phyloP scores from a whole-genome alignment of 169 alveolate genomes.

The Cryptosporidium xiaoi region DNA sequence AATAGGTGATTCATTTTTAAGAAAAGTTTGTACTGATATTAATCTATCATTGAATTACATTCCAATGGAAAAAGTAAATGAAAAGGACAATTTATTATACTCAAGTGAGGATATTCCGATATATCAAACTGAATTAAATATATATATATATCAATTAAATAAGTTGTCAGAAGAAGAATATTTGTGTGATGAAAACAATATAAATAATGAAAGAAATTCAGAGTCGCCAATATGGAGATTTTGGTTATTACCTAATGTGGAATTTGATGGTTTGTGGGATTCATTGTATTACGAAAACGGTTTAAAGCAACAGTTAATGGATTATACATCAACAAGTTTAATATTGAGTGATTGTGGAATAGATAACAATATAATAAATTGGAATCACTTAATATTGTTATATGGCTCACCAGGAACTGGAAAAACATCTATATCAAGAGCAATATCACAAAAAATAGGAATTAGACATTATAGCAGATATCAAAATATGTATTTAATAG shows the following conservation, averaged over 20 bases:
- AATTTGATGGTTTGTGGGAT: slow-evolving; percentile 85
- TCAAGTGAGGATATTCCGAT: slow-evolving; percentile 29
- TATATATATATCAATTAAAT: slow-evolving; percentile 48
- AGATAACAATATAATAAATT: slow-evolving; percentile 80
- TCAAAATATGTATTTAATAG: slow-evolving; percentile 76
- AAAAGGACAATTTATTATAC: not conserved
- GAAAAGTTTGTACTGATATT: slow-evolving; percentile 55
- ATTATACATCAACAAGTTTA: slow-evolving; percentile 81
- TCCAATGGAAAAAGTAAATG: slow-evolving; percentile 37
- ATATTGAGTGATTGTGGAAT: slow-evolving; percentile 79
- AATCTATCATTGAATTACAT: slow-evolving; percentile 33
- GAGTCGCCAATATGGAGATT: slow-evolving; percentile 77
- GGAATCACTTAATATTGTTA: slow-evolving; percentile 82
- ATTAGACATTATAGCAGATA: slow-evolving; percentile 80
- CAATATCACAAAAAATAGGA: slow-evolving; percentile 71
- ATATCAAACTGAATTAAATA: slow-evolving; percentile 38
- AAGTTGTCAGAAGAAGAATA: slow-evolving; percentile 40
- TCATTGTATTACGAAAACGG: slow-evolving; percentile 80
- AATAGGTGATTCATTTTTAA: slow-evolving; percentile 67
- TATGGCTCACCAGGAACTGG: slow-evolving; percentile 87
- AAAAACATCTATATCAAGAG: slow-evolving; percentile 73
- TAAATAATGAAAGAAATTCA: slow-evolving; percentile 6
- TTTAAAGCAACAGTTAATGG: slow-evolving; percentile 81
- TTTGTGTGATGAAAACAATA: slow-evolving; percentile 17
- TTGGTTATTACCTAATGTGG: slow-evolving; percentile 81